These are phyloP conservation scores for Exserohilum turcica DNA, from an alignment of 2,329 filamentous ascomycete genomes.

Conservation along the genomic window DNA sequence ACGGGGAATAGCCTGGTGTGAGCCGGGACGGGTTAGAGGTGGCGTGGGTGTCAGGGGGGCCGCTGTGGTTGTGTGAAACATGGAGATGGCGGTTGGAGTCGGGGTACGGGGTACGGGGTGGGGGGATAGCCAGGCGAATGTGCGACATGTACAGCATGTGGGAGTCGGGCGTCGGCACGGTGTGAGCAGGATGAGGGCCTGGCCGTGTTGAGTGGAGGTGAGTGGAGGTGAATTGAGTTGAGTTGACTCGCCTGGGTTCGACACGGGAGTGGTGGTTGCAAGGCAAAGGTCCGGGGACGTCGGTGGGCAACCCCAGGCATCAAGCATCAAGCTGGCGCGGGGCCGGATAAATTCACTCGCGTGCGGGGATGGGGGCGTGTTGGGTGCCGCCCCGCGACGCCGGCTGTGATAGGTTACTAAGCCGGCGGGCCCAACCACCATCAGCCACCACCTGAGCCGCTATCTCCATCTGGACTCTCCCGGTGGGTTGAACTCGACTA, in stretches of 20 bases:
- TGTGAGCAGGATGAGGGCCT: background rate
- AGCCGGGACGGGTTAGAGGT: background rate
- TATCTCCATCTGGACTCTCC: conserved; percentile 16
- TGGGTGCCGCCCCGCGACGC: conserved; percentile 18
- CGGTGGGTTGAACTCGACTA: conserved; percentile 27
- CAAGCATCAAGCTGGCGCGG: conserved; percentile 7
- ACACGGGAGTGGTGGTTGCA: too few relatives aligned
- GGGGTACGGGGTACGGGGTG: background rate
- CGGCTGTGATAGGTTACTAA: conserved; percentile 22
- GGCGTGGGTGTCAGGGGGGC: background rate
- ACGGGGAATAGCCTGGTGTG: background rate
- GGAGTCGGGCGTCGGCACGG: background rate
- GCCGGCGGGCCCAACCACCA: conserved; percentile 7
- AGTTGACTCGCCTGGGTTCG: too few relatives aligned
- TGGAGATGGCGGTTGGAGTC: background rate
- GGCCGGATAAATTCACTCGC: conserved; percentile 7
- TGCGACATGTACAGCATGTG: background rate
- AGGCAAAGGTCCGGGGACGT: background rate
- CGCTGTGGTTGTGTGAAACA: background rate
- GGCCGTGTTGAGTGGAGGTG: background rate
- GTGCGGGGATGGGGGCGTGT: conserved; percentile 7
- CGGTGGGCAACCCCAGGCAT: background rate
- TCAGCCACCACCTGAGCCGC: conserved; percentile 22
- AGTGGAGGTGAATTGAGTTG: background rate
- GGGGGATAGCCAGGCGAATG: too few relatives aligned